Conservation (phyloP, 1,284 basidiomycete species). For the Kalmanozyma brasiliensis region DNA sequence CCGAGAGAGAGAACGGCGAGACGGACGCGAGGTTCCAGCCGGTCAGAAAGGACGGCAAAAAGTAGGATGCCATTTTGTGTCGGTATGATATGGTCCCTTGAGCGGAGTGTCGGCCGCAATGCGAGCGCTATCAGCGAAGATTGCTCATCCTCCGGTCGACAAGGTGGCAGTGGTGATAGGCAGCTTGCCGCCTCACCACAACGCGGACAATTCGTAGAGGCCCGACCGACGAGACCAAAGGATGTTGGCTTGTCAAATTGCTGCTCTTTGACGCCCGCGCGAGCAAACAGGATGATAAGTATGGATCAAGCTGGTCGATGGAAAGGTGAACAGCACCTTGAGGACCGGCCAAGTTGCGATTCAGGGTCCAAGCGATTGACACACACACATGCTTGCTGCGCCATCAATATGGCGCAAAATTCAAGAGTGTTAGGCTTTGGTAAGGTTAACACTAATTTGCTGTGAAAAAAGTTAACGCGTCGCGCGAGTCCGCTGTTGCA, state of each 20-base stretch:
- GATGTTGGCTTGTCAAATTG: neutral
- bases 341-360: neutral
- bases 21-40: conserved; percentile 47
- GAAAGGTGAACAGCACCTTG: neutral
- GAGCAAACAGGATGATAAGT: neutral
- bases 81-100: neutral
- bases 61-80: conserved; percentile 40
- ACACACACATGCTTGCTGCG: conserved; percentile 5
- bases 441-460: neutral
- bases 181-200: conserved; percentile 14
- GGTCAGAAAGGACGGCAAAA: conserved; percentile 37
- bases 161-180: conserved; percentile 5
- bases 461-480: conserved; percentile 17
- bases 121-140: conserved; percentile 18
- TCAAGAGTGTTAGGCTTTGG: neutral
- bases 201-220: too few species aligned
- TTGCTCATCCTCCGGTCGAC: conserved; percentile 14
- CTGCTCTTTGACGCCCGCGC: neutral
- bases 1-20: conserved; percentile 72
- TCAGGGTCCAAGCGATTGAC: conserved; percentile 37
- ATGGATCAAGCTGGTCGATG: neutral
- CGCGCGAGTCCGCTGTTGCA: conserved; percentile 6
- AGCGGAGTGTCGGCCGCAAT: neutral
- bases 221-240: too few species aligned
- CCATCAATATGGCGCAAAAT: conserved; percentile 10